Conservation (phyloP, 2,329 filamentous ascomycete genomes). For the Alternaria incomplexa region DNA sequence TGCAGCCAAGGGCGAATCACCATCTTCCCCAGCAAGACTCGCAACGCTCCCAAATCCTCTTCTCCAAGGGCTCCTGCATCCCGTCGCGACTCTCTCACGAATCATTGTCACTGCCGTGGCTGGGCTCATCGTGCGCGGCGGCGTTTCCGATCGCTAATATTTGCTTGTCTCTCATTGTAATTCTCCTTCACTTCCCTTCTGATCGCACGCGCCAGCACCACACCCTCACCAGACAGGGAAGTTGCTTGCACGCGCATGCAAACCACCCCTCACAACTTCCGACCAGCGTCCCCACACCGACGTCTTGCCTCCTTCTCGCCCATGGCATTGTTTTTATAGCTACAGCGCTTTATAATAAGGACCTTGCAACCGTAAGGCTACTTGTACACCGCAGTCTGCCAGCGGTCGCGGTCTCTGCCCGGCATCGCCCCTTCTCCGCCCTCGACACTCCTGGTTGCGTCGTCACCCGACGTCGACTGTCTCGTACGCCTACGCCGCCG, state of each 20-base stretch:
- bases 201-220: slow-evolving; percentile 15
- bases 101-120: slow-evolving; percentile 20
- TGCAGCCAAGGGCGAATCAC: slow-evolving; percentile 37
- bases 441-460: neutral
- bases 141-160: slow-evolving; percentile 26
- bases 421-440: slow-evolving; percentile 7
- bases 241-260: slow-evolving; percentile 36
- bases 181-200: slow-evolving; percentile 20
- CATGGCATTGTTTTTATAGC: slow-evolving; percentile 21
- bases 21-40: slow-evolving; percentile 21
- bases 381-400: slow-evolving; percentile 3
- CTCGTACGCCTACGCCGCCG: slow-evolving; percentile 8
- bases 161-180: slow-evolving; percentile 30
- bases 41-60: slow-evolving; percentile 22
- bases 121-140: slow-evolving; percentile 24
- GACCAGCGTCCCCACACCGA: slow-evolving; percentile 21
- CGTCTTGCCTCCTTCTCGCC: slow-evolving; percentile 15
- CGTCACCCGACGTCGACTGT: slow-evolving; percentile 9
- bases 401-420: slow-evolving; percentile 10
- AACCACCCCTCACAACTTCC: slow-evolving; percentile 27
- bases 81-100: slow-evolving; percentile 25
- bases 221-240: slow-evolving; percentile 28
- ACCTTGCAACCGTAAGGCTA: slow-evolving; percentile 6
- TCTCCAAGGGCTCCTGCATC: slow-evolving; percentile 24
- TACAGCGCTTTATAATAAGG: slow-evolving; percentile 13